These are phyloP conservation scores for Hypoxylon sp. DNA, from an alignment of 2,329 filamentous ascomycete species.

Conservation along the genomic window DNA sequence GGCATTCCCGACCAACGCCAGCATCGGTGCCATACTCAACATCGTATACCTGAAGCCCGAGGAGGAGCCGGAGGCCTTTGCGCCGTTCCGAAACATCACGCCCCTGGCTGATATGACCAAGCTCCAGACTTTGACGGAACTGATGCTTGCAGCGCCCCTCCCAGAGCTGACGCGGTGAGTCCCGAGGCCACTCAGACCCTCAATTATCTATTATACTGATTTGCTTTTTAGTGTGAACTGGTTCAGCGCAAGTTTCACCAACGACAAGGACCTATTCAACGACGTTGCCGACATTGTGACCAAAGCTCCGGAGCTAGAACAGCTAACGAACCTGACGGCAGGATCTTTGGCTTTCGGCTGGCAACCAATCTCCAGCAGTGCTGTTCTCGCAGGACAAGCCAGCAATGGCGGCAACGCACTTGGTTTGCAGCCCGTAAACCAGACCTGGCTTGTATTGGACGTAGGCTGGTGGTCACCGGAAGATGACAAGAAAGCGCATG, in stretches of 20 bases:
- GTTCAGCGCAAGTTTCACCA: slow-evolving; percentile 52
- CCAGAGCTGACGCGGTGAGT: slow-evolving; percentile 45
- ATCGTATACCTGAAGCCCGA: slow-evolving; percentile 53
- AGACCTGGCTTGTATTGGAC: slow-evolving; percentile 53
- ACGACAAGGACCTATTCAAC: slow-evolving; percentile 46
- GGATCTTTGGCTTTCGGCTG: slow-evolving; percentile 53
- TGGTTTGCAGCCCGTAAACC: slow-evolving; percentile 50
- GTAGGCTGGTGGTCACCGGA: slow-evolving; percentile 48
- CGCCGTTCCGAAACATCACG: slow-evolving; percentile 50
- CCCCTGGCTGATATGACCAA: slow-evolving; percentile 49
- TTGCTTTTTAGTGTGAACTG: slow-evolving; percentile 44
- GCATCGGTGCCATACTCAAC: slow-evolving; percentile 49
- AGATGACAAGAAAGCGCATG: slow-evolving; percentile 45
- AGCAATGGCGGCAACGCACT: slow-evolving; percentile 52
- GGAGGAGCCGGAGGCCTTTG: slow-evolving; percentile 48
- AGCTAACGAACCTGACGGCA: slow-evolving; percentile 46
- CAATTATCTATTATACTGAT: slow-evolving; percentile 18
- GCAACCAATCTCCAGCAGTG: slow-evolving; percentile 54
- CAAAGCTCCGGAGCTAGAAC: slow-evolving; percentile 48
- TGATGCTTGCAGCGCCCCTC: slow-evolving; percentile 42
- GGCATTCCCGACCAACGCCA: slow-evolving; percentile 50
- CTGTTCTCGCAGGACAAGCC: slow-evolving; percentile 47
- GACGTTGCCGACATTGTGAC: slow-evolving; percentile 46
- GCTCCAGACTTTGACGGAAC: slow-evolving; percentile 45
- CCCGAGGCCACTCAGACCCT: not conserved